Evolutionary conservation across 179 eudicot genomes (phyloP).

Genomic region (Carnegiea gigantea): DNA sequence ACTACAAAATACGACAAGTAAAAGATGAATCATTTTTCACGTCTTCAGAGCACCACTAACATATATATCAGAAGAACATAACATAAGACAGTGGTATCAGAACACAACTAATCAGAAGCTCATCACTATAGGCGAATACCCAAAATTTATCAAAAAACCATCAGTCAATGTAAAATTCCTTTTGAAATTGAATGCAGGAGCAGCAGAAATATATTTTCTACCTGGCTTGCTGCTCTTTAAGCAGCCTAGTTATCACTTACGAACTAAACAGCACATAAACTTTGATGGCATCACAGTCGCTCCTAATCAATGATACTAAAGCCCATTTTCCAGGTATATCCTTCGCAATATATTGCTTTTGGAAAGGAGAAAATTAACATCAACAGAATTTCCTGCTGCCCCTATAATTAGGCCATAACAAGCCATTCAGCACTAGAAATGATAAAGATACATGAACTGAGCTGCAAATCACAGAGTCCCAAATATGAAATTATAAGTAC

Average conservation of each 20-base stretch:
- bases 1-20: not conserved
- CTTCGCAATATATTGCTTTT: not conserved
- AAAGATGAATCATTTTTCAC: not conserved
- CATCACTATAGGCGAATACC: not conserved
- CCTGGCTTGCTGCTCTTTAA: not conserved
- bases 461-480: too few species aligned
- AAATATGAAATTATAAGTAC: too few species aligned
- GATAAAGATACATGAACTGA: too few species aligned
- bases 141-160: not conserved
- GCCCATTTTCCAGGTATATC: not conserved
- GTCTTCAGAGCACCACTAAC: slow-evolving; percentile 3
- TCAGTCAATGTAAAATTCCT: not conserved
- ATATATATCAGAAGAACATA: not conserved
- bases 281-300: not conserved
- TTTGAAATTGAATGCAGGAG: not conserved
- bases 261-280: not conserved
- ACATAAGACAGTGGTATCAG: not conserved
- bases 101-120: not conserved
- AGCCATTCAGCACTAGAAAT: not conserved
- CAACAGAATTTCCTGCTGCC: not conserved
- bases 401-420: not conserved
- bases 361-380: not conserved
- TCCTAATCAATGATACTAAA: not conserved
- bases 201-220: not conserved
- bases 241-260: not conserved